Evolutionary conservation across 179 eudicot species (phyloP), one percentile per base, ranked within the genome.

Genomic region (Silene noctiflora): DNA sequence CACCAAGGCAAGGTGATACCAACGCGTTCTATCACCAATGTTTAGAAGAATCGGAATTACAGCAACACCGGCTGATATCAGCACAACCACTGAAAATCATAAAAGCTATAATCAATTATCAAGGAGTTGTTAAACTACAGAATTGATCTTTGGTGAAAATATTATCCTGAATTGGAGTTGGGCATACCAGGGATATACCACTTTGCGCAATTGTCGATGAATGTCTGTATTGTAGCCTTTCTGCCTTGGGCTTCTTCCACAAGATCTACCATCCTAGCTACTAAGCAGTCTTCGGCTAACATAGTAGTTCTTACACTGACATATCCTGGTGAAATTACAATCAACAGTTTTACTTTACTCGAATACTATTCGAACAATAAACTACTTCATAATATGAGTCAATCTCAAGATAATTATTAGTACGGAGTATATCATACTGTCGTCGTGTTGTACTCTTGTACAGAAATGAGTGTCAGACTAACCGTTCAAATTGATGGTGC

Each of bases 171-270:
- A 48, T 19, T 66, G 67, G 74, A 58, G 33, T 11, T 35, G 29
- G 14, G 66, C 81, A 61, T 78, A 90, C 97, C 85, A 58, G 97
- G 97, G 33, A 93, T 90, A 72, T 92, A 90, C 83, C 86, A 89
- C 82, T 87, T 90, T 62, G 95, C 91, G 55, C 88, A 86, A 75
- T 85, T 84, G 81, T 92, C 97, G 24, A 92, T 84, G 55, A 87
- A 81, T 71, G 89, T 85, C 61, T 92, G 93, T 12, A 87, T 84
- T 81, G 75, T 84, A 9, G 95, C 87, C 76, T 90, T 92, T 48
- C 83, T 84, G 71, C 83, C 84, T 73, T 90, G 93, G 71, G 97
- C 95, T 56, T 90, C 97, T 87, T 92, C 97, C 0, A 92, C 97
- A 35, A 92, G 92, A 76, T 85, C 86, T 11, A 90, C 90, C 97